Percentiles rank a stretch among this genome's conserved stretches.
These are phyloP conservation scores for Prosopis cineraria DNA, from an alignment of 306 rosid genomes.

Conservation along the genomic window DNA sequence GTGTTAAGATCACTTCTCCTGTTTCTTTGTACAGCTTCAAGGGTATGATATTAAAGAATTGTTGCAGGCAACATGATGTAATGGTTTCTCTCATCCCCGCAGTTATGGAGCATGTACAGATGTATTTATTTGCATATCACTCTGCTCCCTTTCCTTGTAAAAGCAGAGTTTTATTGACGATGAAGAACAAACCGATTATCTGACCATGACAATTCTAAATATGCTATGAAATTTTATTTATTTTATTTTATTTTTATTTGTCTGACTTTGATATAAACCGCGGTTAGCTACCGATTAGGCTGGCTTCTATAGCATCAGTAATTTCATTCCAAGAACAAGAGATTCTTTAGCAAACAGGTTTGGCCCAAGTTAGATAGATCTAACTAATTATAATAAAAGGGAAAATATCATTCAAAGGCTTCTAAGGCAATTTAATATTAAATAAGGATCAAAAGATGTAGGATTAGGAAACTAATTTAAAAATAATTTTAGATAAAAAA, in stretches of 20 bases:
- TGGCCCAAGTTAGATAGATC: not conserved
- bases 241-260: too few relatives aligned
- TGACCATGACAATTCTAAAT: not conserved
- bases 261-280: too few relatives aligned
- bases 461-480: too few relatives aligned
- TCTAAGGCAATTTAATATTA: too few relatives aligned
- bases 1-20: constrained; percentile 30
- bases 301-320: not conserved
- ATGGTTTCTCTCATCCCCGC: constrained; percentile 22
- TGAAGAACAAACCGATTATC: not conserved
- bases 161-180: constrained; percentile 2
- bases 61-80: constrained; percentile 71
- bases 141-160: constrained; percentile 19
- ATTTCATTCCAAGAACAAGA: not conserved
- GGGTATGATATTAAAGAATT: constrained; percentile 96
- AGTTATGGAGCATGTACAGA: constrained; percentile 34
- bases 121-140: constrained; percentile 21
- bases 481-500: too few relatives aligned
- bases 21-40: constrained; percentile 65
- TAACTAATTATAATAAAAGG: not conserved
- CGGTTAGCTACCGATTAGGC: too few relatives aligned
- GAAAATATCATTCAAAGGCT: too few relatives aligned
- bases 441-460: too few relatives aligned
- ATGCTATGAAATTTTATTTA: not conserved
- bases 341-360: not conserved